Evolutionary conservation across 1,139 yeast species (phyloP), one percentile per base, ranked within the genome.

Genomic region (Suhomyces yuchorum): DNA sequence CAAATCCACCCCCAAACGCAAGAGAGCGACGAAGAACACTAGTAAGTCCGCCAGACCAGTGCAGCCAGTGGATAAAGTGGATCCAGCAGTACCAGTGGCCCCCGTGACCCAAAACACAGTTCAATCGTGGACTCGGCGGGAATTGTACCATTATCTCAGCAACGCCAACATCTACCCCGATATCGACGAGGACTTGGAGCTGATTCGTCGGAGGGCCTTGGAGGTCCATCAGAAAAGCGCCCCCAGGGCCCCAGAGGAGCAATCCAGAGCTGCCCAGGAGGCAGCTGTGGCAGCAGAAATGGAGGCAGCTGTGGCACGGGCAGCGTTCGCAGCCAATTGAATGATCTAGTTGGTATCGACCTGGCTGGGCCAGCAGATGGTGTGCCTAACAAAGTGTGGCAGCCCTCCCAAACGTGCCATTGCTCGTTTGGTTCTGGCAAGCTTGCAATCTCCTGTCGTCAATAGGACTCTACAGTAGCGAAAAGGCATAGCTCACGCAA

Each of bases 111-210:
- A 14, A 9, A 28, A 43, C 32, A 38, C 47, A 6, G 57, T 59
- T 4, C 48, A 57, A 44, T 19, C 53, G 6, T 62, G 67, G 66
- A 48, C 56, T 18, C 60, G 58, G 44, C 53, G 56, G 37, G 55
- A 63, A 38, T 51, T 65, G 36, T 63, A 46, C 46, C 49, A 46
- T 28, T 61, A 53, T 47, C 53, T 65, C 39, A 51, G 55, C 34
- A 47, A 56, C 22, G 48, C 55, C 17, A 50, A 55, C 37, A 52
- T 62, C 9, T 61, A 55, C 46, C 60, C 61, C 17, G 61, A 56
- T 36, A 42, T 62, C 15, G 57, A 59, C 38, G 62, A 55, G 22
- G 58, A 60, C 28, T 37, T 62, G n/a, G 50, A 43, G 8, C 28
- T 39, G 3, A 55, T 62, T 9, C 53, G 56, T 42, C 32, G 37